Base-by-base conservation (phyloP, 1,284 basidiomycete species). In the Rhodotorula sp. region DNA sequence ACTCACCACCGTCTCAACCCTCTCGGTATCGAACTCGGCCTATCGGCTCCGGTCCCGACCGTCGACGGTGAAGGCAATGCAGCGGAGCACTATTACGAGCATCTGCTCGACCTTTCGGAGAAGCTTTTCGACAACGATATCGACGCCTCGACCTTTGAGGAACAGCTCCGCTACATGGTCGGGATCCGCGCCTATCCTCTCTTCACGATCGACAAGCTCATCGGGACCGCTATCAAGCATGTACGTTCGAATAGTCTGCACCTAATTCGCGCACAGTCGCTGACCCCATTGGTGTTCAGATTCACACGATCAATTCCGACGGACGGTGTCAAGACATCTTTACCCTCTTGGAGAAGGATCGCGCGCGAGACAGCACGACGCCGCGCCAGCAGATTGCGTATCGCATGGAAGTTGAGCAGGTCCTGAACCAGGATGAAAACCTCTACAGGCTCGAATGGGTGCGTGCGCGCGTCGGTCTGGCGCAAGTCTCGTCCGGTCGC, bases 91-190 rank as follows among this genome's bases (percentile, higher is more conserved):
- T 90, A 93, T 75, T 99, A 99, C 82, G 85, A 88, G 81, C 94
- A 95, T 79, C 84, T 95, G 60, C 84, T 98, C 64, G 91, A 91
- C 74, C 89, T 93, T 37, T 91, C 90, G 78, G 94, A 96, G 82
- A 92, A 92, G 83, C 82, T 95, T 62, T 98, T 98, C 78, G 93
- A 95, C 78, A 89, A 87, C 71, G 95, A 98, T 78, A 84, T 98
- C 72, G 95, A 98, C 80, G 90, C 90, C 78, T 84, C 85, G 48
- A 88, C 88, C n/a, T 98, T 93, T 78, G 96, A 99, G 80, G 95
- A 99, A 81, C 91, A 94, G 77, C 88, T 96, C 85, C 84, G 96
- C 71, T 95, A 93, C 87, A 96, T 99, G 87, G 98, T 94, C 82
- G 92, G 94, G 45, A 94, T 89, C 75, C 91, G 93, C 84, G 93